Conservation (phyloP, 2,329 filamentous ascomycete genomes). For the Zarea fungicola region DNA sequence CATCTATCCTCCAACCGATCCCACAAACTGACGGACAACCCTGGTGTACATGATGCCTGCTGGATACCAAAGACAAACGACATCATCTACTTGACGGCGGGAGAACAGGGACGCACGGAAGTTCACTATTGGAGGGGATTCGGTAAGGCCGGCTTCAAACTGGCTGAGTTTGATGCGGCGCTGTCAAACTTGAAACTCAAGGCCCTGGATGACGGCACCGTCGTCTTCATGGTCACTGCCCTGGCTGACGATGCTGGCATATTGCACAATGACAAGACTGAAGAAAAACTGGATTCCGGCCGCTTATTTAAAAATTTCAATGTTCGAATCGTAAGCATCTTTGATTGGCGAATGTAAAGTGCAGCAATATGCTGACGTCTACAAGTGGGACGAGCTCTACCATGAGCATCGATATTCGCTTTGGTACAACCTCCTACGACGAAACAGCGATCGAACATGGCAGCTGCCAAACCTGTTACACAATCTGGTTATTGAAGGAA, state of each 20-base stretch:
- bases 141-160: slow-evolving; percentile 17
- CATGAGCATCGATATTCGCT: slow-evolving; percentile 28
- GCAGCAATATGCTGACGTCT: background rate
- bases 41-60: slow-evolving; percentile 26
- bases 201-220: slow-evolving; percentile 26
- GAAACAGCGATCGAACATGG: slow-evolving; percentile 24
- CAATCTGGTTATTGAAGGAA: slow-evolving; percentile 27
- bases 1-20: slow-evolving; percentile 26
- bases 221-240: slow-evolving; percentile 32
- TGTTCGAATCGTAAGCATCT: slow-evolving; percentile 29
- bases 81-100: slow-evolving; percentile 29
- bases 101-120: slow-evolving; percentile 26
- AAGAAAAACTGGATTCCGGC: slow-evolving; percentile 22
- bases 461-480: slow-evolving; percentile 23
- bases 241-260: slow-evolving; percentile 25
- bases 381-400: slow-evolving; percentile 28
- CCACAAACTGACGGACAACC: slow-evolving; percentile 21
- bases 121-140: slow-evolving; percentile 23
- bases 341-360: background rate
- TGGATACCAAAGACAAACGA: slow-evolving; percentile 32
- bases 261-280: slow-evolving; percentile 28
- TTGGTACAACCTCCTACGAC: slow-evolving; percentile 33
- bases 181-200: slow-evolving; percentile 30
- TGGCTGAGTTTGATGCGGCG: slow-evolving; percentile 27
- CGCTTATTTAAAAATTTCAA: slow-evolving; percentile 30